Conservation (phyloP, 164 flowering plant genomes). For the Buxus sempervirens region DNA sequence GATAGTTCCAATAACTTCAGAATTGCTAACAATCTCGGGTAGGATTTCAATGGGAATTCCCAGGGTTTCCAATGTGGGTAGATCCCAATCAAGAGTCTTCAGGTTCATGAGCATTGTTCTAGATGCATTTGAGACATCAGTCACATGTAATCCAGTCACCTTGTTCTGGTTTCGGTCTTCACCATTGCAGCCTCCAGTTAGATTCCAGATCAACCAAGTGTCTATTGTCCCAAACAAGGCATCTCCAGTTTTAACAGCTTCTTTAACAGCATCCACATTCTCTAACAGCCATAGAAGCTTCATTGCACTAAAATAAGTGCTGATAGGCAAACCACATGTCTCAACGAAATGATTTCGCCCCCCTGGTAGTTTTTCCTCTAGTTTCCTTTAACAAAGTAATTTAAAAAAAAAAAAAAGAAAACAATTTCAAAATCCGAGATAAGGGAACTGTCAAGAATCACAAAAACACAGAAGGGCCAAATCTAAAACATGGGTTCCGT, state of each 20-base stretch:
- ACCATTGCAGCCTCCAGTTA: constrained; percentile 53
- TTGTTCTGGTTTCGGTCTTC: constrained; percentile 8
- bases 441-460: background rate
- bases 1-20: constrained; percentile 54
- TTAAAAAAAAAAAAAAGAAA: background rate
- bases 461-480: background rate
- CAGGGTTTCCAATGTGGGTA: constrained; percentile 36
- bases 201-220: constrained; percentile 70
- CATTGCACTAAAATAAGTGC: constrained; percentile 75
- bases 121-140: constrained; percentile 74
- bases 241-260: constrained; percentile 46
- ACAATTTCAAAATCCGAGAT: background rate
- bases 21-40: constrained; percentile 60
- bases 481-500: background rate
- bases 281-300: constrained; percentile 67
- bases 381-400: constrained; percentile 51
- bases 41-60: constrained; percentile 43
- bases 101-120: constrained; percentile 75
- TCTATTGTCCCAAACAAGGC: constrained; percentile 72
- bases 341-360: constrained; percentile 61
- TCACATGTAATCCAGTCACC: constrained; percentile 40
- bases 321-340: constrained; percentile 63
- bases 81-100: constrained; percentile 61
- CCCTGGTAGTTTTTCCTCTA: constrained; percentile 65
- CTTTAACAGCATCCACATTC: constrained; percentile 51